phyloP scores from a whole-genome alignment of 768 basidiomycete genomes.

The Psilocybe tampanensis region DNA sequence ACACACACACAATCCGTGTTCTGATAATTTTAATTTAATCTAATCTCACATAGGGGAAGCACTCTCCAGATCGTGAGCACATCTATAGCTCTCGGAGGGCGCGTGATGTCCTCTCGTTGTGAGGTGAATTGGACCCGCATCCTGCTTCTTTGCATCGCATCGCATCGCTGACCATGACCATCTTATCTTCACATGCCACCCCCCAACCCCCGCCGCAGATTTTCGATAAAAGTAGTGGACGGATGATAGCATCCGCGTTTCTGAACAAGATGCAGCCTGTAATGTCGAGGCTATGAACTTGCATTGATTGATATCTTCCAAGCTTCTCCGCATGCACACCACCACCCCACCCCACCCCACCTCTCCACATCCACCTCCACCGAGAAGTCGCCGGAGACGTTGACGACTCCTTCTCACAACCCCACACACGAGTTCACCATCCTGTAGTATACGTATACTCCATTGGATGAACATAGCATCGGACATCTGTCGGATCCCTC shows the following conservation, averaged over 20 bases:
- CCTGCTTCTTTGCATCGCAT: too few relatives aligned
- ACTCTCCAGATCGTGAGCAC: constrained; percentile 61
- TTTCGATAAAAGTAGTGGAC: constrained; percentile 57
- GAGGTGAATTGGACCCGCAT: constrained; percentile 50
- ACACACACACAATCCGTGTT: too few relatives aligned
- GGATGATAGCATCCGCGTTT: constrained; percentile 65
- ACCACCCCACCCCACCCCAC: too few relatives aligned
- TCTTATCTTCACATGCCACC: too few relatives aligned
- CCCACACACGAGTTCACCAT: too few relatives aligned
- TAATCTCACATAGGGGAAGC: constrained; percentile 48
- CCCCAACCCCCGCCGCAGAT: too few relatives aligned
- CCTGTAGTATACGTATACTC: not conserved
- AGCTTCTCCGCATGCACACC: not conserved
- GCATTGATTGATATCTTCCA: not conserved
- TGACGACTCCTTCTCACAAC: not conserved
- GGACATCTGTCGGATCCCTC: not conserved
- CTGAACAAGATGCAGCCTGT: constrained; percentile 76
- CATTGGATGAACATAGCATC: constrained; percentile 8
- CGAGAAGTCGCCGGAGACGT: too few relatives aligned
- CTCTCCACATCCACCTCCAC: too few relatives aligned
- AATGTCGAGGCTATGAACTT: constrained; percentile 45
- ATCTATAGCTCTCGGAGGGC: constrained; percentile 66
- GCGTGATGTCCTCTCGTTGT: constrained; percentile 72
- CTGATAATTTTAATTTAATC: constrained; percentile 8
- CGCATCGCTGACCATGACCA: not conserved